Evolutionary conservation across 176 grass and related monocot genomes (phyloP).

Genomic region (Typha latifolia): DNA sequence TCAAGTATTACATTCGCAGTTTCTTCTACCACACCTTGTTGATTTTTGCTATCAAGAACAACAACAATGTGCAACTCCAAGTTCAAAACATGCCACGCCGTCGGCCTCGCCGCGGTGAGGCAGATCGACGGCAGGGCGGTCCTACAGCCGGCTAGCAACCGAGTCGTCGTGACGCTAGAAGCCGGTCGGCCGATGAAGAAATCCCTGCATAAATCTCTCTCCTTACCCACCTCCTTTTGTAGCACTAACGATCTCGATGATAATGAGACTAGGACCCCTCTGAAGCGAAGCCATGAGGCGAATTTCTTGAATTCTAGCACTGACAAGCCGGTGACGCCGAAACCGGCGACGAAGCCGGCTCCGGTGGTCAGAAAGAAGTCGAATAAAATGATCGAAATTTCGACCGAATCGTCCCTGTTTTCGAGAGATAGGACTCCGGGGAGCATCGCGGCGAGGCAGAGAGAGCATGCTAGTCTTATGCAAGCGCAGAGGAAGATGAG

Average conservation of each 20-base stretch:
- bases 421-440: slow-evolving; percentile 9
- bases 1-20: too few relatives aligned
- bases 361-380: slow-evolving; percentile 24
- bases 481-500: slow-evolving; percentile 80
- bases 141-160: slow-evolving; percentile 77
- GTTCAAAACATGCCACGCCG: slow-evolving; percentile 35
- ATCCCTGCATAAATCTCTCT: slow-evolving; percentile 59
- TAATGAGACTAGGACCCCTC: too few relatives aligned
- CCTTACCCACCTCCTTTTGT: slow-evolving; percentile 45
- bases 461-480: slow-evolving; percentile 42
- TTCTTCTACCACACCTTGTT: too few relatives aligned
- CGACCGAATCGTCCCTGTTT: too few relatives aligned
- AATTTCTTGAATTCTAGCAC: too few relatives aligned
- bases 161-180: slow-evolving; percentile 37
- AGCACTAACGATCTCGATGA: background rate
- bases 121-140: slow-evolving; percentile 79
- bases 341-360: slow-evolving; percentile 5
- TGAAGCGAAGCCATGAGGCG: too few relatives aligned
- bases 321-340: slow-evolving; percentile 16
- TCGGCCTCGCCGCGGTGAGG: slow-evolving; percentile 21
- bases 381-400: slow-evolving; percentile 1
- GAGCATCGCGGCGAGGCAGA: slow-evolving; percentile 55
- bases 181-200: slow-evolving; percentile 52
- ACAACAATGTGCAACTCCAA: slow-evolving; percentile 73
- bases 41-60: too few relatives aligned